Evolutionary conservation across 257 asterid genomes (phyloP).

Genomic region (Buddleja alternifolia): DNA sequence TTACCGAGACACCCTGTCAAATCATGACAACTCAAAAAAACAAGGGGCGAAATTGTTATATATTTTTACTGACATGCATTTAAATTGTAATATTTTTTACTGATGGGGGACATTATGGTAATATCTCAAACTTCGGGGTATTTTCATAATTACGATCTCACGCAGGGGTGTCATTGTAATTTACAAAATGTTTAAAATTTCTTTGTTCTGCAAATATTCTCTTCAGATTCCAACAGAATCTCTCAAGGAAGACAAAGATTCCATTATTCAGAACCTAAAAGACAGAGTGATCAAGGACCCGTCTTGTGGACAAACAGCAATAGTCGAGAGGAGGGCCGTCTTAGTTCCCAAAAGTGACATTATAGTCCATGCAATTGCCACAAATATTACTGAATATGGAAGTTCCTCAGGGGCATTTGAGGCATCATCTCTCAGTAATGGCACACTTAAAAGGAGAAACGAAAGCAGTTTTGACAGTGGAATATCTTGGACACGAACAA

Average conservation of each 20-base stretch:
- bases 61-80: too few species aligned
- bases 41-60: too few species aligned
- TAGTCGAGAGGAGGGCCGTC: conserved; percentile 54
- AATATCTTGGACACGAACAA: conserved; percentile 56
- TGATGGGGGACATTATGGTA: too few species aligned
- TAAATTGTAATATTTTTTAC: too few species aligned
- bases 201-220: background rate
- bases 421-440: conserved; percentile 35
- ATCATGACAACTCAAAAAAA: too few species aligned
- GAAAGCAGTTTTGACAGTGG: conserved; percentile 41
- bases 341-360: conserved; percentile 66
- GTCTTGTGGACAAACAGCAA: conserved; percentile 72
- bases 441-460: conserved; percentile 48
- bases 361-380: conserved; percentile 62
- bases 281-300: conserved; percentile 56
- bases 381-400: conserved; percentile 60
- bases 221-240: conserved; percentile 48
- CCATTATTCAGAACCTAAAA: conserved; percentile 62
- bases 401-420: conserved; percentile 29
- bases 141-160: too few species aligned
- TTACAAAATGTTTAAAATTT: too few species aligned
- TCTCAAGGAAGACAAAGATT: conserved; percentile 51
- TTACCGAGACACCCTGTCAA: too few species aligned
- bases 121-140: too few species aligned
- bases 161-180: too few species aligned